Conservation (phyloP, 495 filamentous ascomycete species). For the Trichoderma erinaceum region DNA sequence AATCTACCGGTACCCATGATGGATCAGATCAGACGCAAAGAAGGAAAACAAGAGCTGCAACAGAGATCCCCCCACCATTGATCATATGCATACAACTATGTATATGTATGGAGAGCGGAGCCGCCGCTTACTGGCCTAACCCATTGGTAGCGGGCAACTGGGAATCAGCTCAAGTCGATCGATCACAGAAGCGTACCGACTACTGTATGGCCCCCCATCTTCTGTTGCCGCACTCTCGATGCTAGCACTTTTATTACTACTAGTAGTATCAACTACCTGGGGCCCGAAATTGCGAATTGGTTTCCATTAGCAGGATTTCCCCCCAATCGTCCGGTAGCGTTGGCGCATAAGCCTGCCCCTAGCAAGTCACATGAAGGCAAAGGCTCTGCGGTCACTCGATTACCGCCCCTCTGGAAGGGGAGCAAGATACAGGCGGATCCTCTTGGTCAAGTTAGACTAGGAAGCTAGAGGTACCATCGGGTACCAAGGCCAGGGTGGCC, state of each 20-base stretch:
- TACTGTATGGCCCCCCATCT: background rate
- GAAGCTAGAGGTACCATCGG: background rate
- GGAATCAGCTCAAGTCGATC: background rate
- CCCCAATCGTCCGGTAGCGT: background rate
- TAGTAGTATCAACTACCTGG: background rate
- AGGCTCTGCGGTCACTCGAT: background rate
- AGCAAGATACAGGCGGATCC: background rate
- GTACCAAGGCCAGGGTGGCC: conserved; percentile 2
- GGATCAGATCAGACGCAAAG: background rate
- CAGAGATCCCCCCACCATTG: conserved; percentile 1
- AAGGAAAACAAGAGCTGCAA: background rate
- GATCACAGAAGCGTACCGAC: background rate
- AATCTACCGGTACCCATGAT: background rate
- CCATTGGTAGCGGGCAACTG: background rate
- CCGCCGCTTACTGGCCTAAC: background rate
- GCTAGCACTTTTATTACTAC: background rate
- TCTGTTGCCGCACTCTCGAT: background rate
- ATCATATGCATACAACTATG: background rate
- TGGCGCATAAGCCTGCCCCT: conserved; percentile 10
- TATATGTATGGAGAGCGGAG: background rate
- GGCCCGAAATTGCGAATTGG: background rate
- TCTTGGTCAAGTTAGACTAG: background rate
- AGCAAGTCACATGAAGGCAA: conserved; percentile 5
- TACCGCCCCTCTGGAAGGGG: background rate
- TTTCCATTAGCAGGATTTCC: background rate